Evolutionary conservation across 2,329 filamentous ascomycete species (phyloP).

Genomic region (Calonectria pseudoturangicola): DNA sequence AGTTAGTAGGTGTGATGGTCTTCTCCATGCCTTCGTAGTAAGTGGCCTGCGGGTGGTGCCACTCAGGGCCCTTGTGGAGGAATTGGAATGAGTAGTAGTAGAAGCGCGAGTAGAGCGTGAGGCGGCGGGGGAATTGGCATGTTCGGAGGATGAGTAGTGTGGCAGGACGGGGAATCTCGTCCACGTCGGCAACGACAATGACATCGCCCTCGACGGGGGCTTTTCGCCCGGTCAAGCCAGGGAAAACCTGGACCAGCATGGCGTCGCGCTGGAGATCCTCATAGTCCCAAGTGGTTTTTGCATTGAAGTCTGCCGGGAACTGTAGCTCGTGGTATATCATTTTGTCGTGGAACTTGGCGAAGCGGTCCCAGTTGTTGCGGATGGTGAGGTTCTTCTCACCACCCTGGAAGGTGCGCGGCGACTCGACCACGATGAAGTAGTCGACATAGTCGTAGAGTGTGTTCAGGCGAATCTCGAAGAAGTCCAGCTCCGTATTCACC

Average conservation of each 20-base stretch:
- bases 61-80: slow-evolving; percentile 63
- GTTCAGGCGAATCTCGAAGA: slow-evolving; percentile 78
- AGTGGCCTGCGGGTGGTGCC: slow-evolving; percentile 77
- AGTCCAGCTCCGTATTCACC: slow-evolving; percentile 78
- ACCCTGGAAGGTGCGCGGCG: slow-evolving; percentile 74
- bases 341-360: slow-evolving; percentile 73
- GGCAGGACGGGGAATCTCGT: slow-evolving; percentile 74
- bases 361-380: slow-evolving; percentile 70
- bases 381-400: slow-evolving; percentile 72
- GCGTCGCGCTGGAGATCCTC: slow-evolving; percentile 74
- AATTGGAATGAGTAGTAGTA: slow-evolving; percentile 77
- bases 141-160: slow-evolving; percentile 68
- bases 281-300: slow-evolving; percentile 66
- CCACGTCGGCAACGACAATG: slow-evolving; percentile 75
- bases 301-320: slow-evolving; percentile 64
- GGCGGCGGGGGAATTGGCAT: slow-evolving; percentile 71
- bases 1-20: slow-evolving; percentile 72
- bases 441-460: slow-evolving; percentile 75
- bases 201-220: slow-evolving; percentile 71
- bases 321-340: slow-evolving; percentile 76
- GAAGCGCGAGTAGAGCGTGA: slow-evolving; percentile 71
- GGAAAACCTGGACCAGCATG: slow-evolving; percentile 74
- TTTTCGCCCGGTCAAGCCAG: slow-evolving; percentile 63
- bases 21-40: slow-evolving; percentile 63
- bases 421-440: slow-evolving; percentile 79